Evolutionary conservation across 2,329 filamentous ascomycete genomes (phyloP), one percentile per base, ranked within the genome.

Genomic region (Aspergillus pseudoterreus): DNA sequence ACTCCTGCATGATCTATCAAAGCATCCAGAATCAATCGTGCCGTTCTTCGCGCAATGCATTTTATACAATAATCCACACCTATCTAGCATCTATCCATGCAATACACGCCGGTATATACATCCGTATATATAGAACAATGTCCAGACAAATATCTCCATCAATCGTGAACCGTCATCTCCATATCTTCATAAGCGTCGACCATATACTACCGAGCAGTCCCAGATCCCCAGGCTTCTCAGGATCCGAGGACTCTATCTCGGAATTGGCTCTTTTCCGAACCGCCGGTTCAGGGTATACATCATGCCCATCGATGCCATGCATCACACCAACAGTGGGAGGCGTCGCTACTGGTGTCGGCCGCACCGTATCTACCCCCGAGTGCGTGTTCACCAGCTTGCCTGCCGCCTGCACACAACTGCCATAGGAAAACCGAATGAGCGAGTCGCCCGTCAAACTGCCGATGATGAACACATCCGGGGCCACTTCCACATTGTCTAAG

Each of bases 371-470:
- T 21, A 60, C 54, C 4, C 59, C 53, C 6, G 58, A 54, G 43
- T 56, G 50, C 6, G 56, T 53, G 3, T 56, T 56, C 24, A 78
- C 71, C 17, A 84, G 74, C 54, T 74, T 77, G 4, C 80, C 78
- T 4, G 81, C 82, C 4, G 78, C 74, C 59, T 79, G 80, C 6
- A 80, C 76, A 57, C 82, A 83, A 4, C 81, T 78, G 2, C 82
- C 82, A 24, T 82, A 80, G 8, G 80, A 79, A 59, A 83, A 82
- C 1, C 82, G 72, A 22, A 85, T 78, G 3, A 85, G 69, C 2
- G 81, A 82, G 62, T 85, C 82, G 4, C 82, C 82, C 0, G 81
- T 82, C 45, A 85, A 60, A 56, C 81, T 83, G 10, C 82, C 82
- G 35, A 80, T 78, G 41, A 81, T 75, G 62, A 82, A 83, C 27